Evolutionary conservation across 2,329 filamentous ascomycete species (phyloP), one percentile per base, ranked within the genome.

Genomic region (Cladophialophora psammophila): DNA sequence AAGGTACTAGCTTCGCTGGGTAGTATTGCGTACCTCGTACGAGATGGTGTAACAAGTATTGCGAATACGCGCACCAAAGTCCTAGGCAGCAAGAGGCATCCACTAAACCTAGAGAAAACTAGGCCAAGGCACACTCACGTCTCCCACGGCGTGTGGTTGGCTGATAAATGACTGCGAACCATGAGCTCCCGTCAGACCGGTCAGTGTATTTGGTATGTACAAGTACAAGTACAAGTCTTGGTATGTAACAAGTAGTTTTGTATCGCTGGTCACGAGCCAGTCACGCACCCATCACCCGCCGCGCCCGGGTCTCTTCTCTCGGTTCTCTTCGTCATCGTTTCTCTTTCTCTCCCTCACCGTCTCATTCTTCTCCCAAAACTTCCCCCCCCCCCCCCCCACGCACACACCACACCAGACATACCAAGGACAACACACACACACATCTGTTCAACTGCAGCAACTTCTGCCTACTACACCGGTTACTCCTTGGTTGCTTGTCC

Each of bases 121-220:
- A 61, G 34, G 13, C n/a, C 59, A 52, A 61, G 59, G 59, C 59
- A 61, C 36, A 52, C 59, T 61, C 52, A 34, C 59, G 18, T 40
- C 20, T 10, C 12, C 20, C 5, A 1, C 12, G 18, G 26, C 40
- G 20, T 38, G 18, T 32, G 12, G 13, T 50, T 61, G 32, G 57
- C 34, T 45, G 9, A 3, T 50, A 36, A 18, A 8, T 13, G 2
- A 3, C 12, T 10, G 59, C 35, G 59, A 40, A 40, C 35, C 32
- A 40, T 20, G 7, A 0, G 45, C 32, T 20, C 13, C 35, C 32
- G 59, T 48, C 59, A 38, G 48, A 38, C 34, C 42, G n/a, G 42
- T 48, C 42, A 48, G 31, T 6, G 26, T 9, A 40, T 26, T 40
- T 36, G n/a, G n/a, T n/a, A n/a, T n/a, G n/a, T n/a, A n/a, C n/a